Conservation (phyloP, 2,329 filamentous ascomycete species). For the Apiospora kogelbergensis region DNA sequence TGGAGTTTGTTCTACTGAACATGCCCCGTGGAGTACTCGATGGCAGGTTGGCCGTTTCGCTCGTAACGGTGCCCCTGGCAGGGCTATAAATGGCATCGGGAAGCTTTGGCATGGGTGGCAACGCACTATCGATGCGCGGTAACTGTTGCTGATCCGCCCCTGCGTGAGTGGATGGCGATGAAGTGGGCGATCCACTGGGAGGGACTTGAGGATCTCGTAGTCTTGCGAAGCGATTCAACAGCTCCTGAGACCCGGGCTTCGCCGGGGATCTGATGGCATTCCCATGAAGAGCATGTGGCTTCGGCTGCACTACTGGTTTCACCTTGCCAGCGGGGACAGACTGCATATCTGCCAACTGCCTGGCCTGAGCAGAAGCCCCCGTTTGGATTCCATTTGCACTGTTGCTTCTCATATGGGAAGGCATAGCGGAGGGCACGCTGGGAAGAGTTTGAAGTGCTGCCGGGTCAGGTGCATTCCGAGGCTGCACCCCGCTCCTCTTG, state of each 20-base stretch:
- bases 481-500: conserved; percentile 55
- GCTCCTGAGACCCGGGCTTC: conserved; percentile 43
- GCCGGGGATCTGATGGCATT: conserved; percentile 49
- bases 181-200: conserved; percentile 46
- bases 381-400: not conserved
- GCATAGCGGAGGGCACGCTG: conserved; percentile 19
- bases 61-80: conserved; percentile 68
- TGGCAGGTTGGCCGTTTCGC: conserved; percentile 63
- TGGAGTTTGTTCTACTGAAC: conserved; percentile 60
- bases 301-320: conserved; percentile 60
- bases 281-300: conserved; percentile 66
- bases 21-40: conserved; percentile 64
- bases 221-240: conserved; percentile 57
- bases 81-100: conserved; percentile 78
- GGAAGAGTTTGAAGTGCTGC: conserved; percentile 21
- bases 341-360: not conserved
- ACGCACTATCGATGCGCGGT: conserved; percentile 49
- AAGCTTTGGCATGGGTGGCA: conserved; percentile 63
- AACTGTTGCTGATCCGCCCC: not conserved
- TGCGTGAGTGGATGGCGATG: conserved; percentile 24
- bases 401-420: conserved; percentile 10
- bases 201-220: conserved; percentile 45
- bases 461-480: conserved; percentile 27
- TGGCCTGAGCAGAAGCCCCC: not conserved
- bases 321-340: conserved; percentile 23